phyloP scores from a whole-genome alignment of 139 green algal species.

The Auxenochlorella pyrenoidosa region DNA sequence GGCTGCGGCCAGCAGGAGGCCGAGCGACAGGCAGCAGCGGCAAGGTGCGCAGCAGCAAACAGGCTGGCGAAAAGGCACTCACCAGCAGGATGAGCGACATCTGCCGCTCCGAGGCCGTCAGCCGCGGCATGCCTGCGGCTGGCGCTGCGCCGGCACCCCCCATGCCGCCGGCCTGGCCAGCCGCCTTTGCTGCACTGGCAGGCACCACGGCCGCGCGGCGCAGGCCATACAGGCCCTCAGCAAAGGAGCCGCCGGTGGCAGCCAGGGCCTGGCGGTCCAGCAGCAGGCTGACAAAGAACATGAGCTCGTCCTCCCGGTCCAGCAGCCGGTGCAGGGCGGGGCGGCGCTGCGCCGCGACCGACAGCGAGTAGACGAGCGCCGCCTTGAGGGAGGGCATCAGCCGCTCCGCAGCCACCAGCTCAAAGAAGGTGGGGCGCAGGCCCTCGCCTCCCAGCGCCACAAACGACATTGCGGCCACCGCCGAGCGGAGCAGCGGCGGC shows the following conservation, averaged over 20 bases:
- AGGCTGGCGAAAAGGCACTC: background rate
- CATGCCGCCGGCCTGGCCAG: background rate
- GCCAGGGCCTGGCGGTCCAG: conserved; percentile 76
- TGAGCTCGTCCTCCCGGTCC: conserved; percentile 80
- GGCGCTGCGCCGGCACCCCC: background rate
- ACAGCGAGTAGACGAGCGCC: conserved; percentile 79
- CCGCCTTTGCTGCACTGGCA: background rate
- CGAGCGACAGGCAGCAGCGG: too few species aligned
- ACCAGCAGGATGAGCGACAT: conserved; percentile 54
- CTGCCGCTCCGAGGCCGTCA: conserved; percentile 17
- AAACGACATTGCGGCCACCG: conserved; percentile 69
- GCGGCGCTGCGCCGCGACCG: conserved; percentile 64
- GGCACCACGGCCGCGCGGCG: conserved; percentile 28
- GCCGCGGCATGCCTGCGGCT: background rate
- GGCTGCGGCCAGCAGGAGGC: too few species aligned
- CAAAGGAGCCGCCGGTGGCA: conserved; percentile 69
- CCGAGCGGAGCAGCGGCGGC: background rate
- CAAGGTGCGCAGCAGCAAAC: background rate
- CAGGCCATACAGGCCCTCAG: conserved; percentile 87
- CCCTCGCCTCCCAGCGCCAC: conserved; percentile 73
- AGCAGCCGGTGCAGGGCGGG: conserved; percentile 69
- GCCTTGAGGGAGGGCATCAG: conserved; percentile 81
- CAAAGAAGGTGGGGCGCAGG: conserved; percentile 85
- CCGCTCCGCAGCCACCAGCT: conserved; percentile 83
- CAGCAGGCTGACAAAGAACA: conserved; percentile 67